These are phyloP conservation scores for Hylodesmum podocarpum DNA, from an alignment of 306 rosid species.

Conservation along the genomic window DNA sequence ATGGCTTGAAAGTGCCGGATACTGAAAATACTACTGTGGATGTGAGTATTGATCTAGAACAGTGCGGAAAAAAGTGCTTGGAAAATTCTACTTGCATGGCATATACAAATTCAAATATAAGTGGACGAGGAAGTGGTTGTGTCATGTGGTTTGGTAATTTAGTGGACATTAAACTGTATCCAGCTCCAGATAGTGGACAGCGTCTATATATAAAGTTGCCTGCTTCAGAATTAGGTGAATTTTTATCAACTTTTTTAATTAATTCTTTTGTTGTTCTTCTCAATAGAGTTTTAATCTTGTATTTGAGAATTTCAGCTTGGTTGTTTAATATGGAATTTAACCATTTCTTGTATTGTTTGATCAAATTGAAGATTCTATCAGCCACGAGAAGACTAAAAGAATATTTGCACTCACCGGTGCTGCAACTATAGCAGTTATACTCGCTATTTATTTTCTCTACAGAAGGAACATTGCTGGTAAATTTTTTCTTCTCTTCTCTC, in stretches of 20 bases:
- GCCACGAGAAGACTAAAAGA: neutral
- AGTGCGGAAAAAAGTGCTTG: conserved; percentile 28
- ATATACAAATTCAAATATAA: conserved; percentile 29
- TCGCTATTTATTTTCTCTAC: neutral
- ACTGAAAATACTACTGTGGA: neutral
- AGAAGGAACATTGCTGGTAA: neutral
- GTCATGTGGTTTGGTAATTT: conserved; percentile 32
- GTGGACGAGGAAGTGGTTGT: conserved; percentile 27
- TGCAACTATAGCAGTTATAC: neutral
- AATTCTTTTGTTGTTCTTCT: neutral
- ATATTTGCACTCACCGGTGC: neutral
- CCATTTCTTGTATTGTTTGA: neutral
- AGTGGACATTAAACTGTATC: neutral
- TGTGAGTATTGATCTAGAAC: neutral
- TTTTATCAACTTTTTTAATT: neutral
- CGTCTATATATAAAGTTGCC: neutral
- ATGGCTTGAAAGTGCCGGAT: conserved; percentile 29
- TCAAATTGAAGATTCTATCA: neutral
- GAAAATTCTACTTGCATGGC: conserved; percentile 26
- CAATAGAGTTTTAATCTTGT: neutral
- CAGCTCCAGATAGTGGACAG: neutral
- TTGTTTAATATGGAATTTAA: neutral
- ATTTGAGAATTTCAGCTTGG: neutral
- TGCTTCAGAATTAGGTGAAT: conserved; percentile 25
- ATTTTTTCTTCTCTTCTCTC: neutral